These are phyloP conservation scores for Rhizoctonia solani DNA, from an alignment of 1,284 basidiomycete genomes.

Conservation along the genomic window DNA sequence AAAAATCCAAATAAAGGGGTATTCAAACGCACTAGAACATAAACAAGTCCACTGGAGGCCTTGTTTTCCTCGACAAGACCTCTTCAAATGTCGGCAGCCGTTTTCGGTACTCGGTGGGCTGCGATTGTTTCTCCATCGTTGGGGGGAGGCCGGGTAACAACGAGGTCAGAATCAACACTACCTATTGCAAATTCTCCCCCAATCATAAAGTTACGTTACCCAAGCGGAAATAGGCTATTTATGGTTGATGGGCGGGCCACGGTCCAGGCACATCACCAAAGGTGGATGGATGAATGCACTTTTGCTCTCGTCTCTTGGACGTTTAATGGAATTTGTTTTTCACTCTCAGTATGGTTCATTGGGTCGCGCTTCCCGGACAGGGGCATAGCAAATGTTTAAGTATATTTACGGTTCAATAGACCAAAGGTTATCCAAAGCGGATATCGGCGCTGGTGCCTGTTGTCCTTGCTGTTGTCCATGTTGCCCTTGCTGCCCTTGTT, in stretches of 20 bases:
- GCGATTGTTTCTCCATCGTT: constrained; percentile 14
- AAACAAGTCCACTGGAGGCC: constrained; percentile 95
- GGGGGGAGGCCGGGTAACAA: neutral
- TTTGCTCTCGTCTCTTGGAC: too few species aligned
- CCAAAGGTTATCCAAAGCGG: constrained; percentile 13
- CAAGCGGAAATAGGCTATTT: too few species aligned
- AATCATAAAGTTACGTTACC: neutral
- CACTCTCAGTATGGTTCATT: too few species aligned
- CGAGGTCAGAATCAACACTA: constrained; percentile 23
- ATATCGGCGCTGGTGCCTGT: neutral
- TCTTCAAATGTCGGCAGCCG: constrained; percentile 47
- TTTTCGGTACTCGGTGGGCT: constrained; percentile 38
- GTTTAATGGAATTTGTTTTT: too few species aligned
- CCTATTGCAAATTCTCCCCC: constrained; percentile 4
- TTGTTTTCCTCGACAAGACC: constrained; percentile 75
- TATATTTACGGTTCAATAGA: constrained; percentile 27
- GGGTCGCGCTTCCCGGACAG: too few species aligned
- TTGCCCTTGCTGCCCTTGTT: neutral
- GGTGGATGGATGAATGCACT: too few species aligned
- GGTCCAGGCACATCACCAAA: too few species aligned
- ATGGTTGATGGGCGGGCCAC: too few species aligned
- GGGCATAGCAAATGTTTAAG: too few species aligned
- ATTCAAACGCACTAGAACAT: constrained; percentile 93
- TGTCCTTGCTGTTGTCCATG: neutral
- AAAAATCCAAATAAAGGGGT: too few species aligned